These are phyloP conservation scores for Plasmodium gallinaceum DNA, from an alignment of 169 alveolate species.

Conservation along the genomic window DNA sequence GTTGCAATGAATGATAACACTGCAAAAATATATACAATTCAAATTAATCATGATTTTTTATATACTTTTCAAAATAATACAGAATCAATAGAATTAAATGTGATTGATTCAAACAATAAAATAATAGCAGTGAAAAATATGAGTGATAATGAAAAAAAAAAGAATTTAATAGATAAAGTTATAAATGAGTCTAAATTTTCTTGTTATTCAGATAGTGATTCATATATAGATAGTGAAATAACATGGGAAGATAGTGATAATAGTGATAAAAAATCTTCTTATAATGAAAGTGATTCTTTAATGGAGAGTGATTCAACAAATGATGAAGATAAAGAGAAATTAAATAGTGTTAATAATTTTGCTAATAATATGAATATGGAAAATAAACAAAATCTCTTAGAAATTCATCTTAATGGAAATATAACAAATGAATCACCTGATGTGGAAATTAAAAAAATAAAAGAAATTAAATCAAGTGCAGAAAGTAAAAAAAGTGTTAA, in stretches of 20 bases:
- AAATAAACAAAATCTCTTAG: background rate
- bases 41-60: slow-evolving; percentile 48
- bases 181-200: slow-evolving; percentile 71
- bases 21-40: slow-evolving; percentile 53
- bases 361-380: background rate
- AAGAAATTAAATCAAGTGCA: no score
- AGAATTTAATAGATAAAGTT: slow-evolving; percentile 20
- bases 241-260: slow-evolving; percentile 60
- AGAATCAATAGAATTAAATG: slow-evolving; percentile 1
- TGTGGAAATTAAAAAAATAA: no score
- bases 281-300: slow-evolving; percentile 5
- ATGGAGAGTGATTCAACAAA: background rate
- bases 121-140: slow-evolving; percentile 27
- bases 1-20: slow-evolving; percentile 25
- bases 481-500: no score
- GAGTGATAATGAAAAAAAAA: slow-evolving; percentile 18
- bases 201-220: slow-evolving; percentile 75
- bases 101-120: slow-evolving; percentile 26
- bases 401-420: no score
- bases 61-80: background rate
- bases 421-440: no score
- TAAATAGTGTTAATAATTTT: background rate
- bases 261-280: slow-evolving; percentile 9
- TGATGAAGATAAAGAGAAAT: background rate
- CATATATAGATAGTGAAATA: slow-evolving; percentile 72